Evolutionary conservation across 257 asterid genomes (phyloP), one percentile per base, ranked within the genome.

Genomic region (Thymus quinquecostatus): DNA sequence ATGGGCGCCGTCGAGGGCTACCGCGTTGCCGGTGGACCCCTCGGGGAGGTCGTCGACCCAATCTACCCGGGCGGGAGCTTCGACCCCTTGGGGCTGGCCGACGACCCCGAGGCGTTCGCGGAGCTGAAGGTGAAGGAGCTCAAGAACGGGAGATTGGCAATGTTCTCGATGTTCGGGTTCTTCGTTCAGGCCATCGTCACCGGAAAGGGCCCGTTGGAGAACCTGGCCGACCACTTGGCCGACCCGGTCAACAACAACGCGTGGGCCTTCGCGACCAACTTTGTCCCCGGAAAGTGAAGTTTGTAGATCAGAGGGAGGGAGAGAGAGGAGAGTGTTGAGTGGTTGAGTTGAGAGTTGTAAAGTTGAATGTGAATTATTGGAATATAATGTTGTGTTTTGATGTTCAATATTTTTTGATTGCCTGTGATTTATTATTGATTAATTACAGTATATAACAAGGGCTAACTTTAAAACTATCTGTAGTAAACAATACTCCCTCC

Each of bases 1-100:
- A 86, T 86, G 96, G 96, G 92, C 12, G 92, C 92, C 2, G 84
- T 88, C 32, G 96, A 89, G 75, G 96, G 96, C 0, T 85, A 87
- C 82, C 87, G 92, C 36, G 49, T 81, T 47, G 90, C 86, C n/a
- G 86, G 88, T 0, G 88, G 86, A 36, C 90, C 90, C 3, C 80
- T 83, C 3, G 86, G 90, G 5, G 88, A 86, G 77, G 76, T 85
- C 1, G 60, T 66, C 12, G 86, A 85, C 86, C 90, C 87, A 11
- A 66, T 85, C 32, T 85, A 85, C 86, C 86, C 90, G 0, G 87
- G 87, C n/a, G 86, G 86, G 28, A 85, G 87, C 83, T 85, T 85
- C 57, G 89, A 82, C 83, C 89, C 83, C 0, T 36, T 83, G 85
- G 86, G 88, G 0, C 81, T 86, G 14, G 90, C 91, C 1, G 91